Conservation (phyloP, 352 stramenopile species). For the Elongisporangium prolatum region DNA sequence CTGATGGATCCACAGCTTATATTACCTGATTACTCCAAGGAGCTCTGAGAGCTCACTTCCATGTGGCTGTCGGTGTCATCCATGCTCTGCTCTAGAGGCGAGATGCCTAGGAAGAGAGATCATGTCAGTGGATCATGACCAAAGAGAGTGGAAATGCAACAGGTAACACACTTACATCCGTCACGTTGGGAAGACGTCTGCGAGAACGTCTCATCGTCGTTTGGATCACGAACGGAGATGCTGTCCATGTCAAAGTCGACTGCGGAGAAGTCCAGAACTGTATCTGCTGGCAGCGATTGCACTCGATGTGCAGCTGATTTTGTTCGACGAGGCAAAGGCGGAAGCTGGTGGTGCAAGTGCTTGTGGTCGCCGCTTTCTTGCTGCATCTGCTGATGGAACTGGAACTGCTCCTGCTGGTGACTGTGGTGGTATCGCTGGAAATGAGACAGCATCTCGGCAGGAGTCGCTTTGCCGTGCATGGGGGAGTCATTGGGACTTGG, state of each 20-base stretch:
- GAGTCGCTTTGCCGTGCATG: neutral
- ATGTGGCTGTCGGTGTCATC: slow-evolving; percentile 79
- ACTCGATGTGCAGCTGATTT: slow-evolving; percentile 37
- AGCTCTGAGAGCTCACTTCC: slow-evolving; percentile 81
- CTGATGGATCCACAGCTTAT: too few species aligned
- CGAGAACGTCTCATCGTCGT: slow-evolving; percentile 62
- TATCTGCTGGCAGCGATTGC: slow-evolving; percentile 54
- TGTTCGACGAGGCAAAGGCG: slow-evolving; percentile 17
- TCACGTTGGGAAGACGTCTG: slow-evolving; percentile 71
- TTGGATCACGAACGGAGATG: slow-evolving; percentile 61
- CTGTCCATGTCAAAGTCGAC: slow-evolving; percentile 82
- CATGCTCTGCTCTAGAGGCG: slow-evolving; percentile 68
- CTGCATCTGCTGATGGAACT: slow-evolving; percentile 15
- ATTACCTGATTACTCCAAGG: slow-evolving; percentile 30
- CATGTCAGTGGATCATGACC: slow-evolving; percentile 5
- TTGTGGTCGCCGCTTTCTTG: slow-evolving; percentile 8
- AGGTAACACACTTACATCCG: slow-evolving; percentile 53
- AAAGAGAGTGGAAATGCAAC: neutral
- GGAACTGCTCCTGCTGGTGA: slow-evolving; percentile 5
- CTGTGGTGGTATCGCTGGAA: slow-evolving; percentile 7
- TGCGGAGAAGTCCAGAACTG: slow-evolving; percentile 38
- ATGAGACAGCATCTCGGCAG: slow-evolving; percentile 11
- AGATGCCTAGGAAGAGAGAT: slow-evolving; percentile 45
- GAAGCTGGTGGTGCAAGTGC: slow-evolving; percentile 23
- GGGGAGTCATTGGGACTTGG: neutral